phyloP scores from a whole-genome alignment of 1,284 basidiomycete genomes.

The Cronartium ribicola region DNA sequence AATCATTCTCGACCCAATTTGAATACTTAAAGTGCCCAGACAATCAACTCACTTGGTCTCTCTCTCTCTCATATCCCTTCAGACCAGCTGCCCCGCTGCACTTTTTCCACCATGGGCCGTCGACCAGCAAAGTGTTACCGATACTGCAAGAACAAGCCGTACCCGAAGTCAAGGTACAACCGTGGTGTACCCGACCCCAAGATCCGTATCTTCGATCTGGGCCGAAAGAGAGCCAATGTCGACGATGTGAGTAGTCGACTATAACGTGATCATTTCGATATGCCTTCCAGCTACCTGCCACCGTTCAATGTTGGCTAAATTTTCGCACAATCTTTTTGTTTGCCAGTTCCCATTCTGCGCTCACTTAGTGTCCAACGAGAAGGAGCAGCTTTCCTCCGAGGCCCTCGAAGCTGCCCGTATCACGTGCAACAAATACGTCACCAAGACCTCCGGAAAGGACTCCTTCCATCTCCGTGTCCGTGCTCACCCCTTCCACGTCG shows the following conservation, averaged over 20 bases:
- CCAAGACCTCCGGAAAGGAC: slow-evolving; percentile 96
- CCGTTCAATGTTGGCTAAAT: background rate
- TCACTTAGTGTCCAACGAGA: slow-evolving; percentile 96
- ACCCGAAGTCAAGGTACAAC: slow-evolving; percentile 84
- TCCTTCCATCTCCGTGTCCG: slow-evolving; percentile 97
- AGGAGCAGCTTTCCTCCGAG: slow-evolving; percentile 93
- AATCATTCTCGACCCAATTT: no score
- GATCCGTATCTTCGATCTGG: slow-evolving; percentile 90
- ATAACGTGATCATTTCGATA: background rate
- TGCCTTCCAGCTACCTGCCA: slow-evolving; percentile 53
- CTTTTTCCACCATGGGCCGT: slow-evolving; percentile 72
- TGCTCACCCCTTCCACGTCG: slow-evolving; percentile 96
- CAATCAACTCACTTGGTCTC: background rate
- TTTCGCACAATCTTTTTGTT: background rate
- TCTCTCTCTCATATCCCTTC: background rate
- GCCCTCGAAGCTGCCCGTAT: slow-evolving; percentile 98
- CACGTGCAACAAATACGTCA: slow-evolving; percentile 99
- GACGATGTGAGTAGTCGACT: slow-evolving; percentile 76
- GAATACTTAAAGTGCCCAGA: background rate
- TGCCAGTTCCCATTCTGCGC: slow-evolving; percentile 54
- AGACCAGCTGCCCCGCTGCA: background rate
- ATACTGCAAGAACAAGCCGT: slow-evolving; percentile 97
- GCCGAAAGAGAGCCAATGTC: slow-evolving; percentile 81
- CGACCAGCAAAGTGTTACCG: slow-evolving; percentile 93
- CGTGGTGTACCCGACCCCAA: slow-evolving; percentile 96